These are phyloP conservation scores for Lasiodiplodia sp. DNA, from an alignment of 2,329 filamentous ascomycete genomes.

Conservation along the genomic window DNA sequence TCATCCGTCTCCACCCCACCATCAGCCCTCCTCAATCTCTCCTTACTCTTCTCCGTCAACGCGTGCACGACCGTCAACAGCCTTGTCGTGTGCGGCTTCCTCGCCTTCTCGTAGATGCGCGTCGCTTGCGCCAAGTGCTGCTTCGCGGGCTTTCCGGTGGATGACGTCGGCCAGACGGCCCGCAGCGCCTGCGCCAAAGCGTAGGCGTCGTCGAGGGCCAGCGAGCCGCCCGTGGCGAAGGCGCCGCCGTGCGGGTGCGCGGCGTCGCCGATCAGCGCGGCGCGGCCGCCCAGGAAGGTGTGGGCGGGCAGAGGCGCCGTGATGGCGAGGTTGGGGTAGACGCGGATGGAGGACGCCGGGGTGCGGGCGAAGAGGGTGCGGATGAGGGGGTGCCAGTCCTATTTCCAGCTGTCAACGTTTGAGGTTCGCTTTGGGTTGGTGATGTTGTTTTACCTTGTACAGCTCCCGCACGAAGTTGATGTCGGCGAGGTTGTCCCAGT, in stretches of 20 bases:
- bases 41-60: slow-evolving; percentile 35
- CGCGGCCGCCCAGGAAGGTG: slow-evolving; percentile 39
- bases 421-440: slow-evolving; percentile 5
- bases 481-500: slow-evolving; percentile 41
- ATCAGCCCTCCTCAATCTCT: not conserved
- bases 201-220: slow-evolving; percentile 52
- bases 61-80: slow-evolving; percentile 38
- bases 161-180: slow-evolving; percentile 28
- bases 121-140: slow-evolving; percentile 35
- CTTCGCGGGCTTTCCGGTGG: not conserved
- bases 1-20: slow-evolving; percentile 1
- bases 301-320: slow-evolving; percentile 39
- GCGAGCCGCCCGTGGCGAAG: slow-evolving; percentile 48
- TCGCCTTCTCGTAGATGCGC: slow-evolving; percentile 44
- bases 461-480: slow-evolving; percentile 39
- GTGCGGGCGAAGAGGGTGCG: slow-evolving; percentile 42
- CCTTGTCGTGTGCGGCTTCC: slow-evolving; percentile 46
- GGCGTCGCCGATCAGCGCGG: slow-evolving; percentile 48
- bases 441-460: slow-evolving; percentile 32
- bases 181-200: slow-evolving; percentile 38
- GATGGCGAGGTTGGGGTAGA: slow-evolving; percentile 48
- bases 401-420: not conserved
- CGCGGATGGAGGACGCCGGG: slow-evolving; percentile 40
- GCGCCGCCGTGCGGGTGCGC: slow-evolving; percentile 51
- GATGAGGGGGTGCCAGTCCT: slow-evolving; percentile 48